Evolutionary conservation across 805 yeast species (phyloP), one percentile per base, ranked within the genome.

Genomic region (Spencermartinsiella europaea): DNA sequence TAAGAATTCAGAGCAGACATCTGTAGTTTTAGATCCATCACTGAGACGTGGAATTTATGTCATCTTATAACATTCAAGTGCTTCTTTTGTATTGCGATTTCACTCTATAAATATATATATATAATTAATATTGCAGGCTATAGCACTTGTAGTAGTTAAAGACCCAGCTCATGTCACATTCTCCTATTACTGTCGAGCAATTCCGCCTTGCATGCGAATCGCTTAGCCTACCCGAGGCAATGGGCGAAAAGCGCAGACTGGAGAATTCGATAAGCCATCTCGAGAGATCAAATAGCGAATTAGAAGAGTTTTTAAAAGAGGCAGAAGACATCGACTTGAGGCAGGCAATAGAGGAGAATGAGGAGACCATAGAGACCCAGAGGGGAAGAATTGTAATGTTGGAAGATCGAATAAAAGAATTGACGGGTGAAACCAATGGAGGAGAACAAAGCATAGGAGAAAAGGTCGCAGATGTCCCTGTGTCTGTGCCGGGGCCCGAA

Each of bases 231-330:
- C 52, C 40, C 8, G 40, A 44, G n/a, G 25, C 50, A 3, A 17
- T 21, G 7, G 25, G n/a, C 5, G 66, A 62, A 41, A 45, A 40
- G 12, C 52, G 48, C 20, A 51, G 66, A 35, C 47, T 63, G 12
- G 49, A 50, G 38, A 62, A 58, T 49, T 56, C 63, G 28, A 58
- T 60, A 15, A 42, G 22, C 38, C 67, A 63, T 44, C 48, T 63
- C 19, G 39, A 42, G 38, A 45, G 61, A 36, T 61, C 67, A 21
- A 63, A 63, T 47, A 41, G 40, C 3, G 63, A 58, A 39, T 47
- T 62, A 14, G 41, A 43, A 31, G 52, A 49, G 22, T 54, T 40
- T 43, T 40, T 47, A 5, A 44, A 41, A 25, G 59, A 56, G 22
- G 50, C 36, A 25, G 51, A 16, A 7, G 15, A 41, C 22, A 17